Conservation (phyloP, 2,329 filamentous ascomycete genomes). For the Talaromyces rugulosus region DNA sequence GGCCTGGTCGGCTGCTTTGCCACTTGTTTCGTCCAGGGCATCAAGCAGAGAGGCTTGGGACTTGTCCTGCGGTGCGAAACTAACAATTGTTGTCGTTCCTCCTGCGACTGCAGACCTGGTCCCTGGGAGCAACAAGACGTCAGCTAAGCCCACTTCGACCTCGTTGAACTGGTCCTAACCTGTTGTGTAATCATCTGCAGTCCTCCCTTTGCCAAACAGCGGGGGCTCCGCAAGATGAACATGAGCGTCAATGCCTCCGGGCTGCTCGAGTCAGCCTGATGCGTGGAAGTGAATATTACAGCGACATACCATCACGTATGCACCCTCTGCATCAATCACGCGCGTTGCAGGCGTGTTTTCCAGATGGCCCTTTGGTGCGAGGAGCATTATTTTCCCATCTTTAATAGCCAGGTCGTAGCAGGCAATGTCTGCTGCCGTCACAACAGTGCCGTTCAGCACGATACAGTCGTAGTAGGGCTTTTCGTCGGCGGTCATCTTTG, state of each 20-base stretch:
- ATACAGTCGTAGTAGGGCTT: conserved; percentile 34
- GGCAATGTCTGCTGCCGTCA: conserved; percentile 41
- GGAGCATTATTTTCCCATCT: conserved; percentile 40
- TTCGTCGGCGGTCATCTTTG: background rate
- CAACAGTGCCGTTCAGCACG: conserved; percentile 42
- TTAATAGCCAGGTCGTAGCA: conserved; percentile 41
- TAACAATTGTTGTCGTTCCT: conserved; percentile 48
- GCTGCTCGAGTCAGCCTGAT: conserved; percentile 7
- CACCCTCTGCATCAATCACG: conserved; percentile 42
- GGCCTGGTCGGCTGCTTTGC: conserved; percentile 40
- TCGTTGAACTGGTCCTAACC: conserved; percentile 1
- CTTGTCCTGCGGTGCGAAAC: conserved; percentile 47
- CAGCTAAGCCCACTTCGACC: background rate
- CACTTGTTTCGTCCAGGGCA: conserved; percentile 41
- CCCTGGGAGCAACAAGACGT: conserved; percentile 17
- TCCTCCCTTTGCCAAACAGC: conserved; percentile 19
- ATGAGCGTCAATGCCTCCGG: conserved; percentile 48
- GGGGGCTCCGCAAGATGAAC: conserved; percentile 46
- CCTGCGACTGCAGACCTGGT: conserved; percentile 46
- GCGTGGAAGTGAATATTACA: background rate
- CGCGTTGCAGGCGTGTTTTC: conserved; percentile 22
- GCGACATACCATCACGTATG: conserved; percentile 35
- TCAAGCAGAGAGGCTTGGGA: conserved; percentile 42
- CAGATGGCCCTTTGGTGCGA: conserved; percentile 37
- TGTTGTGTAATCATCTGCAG: conserved; percentile 44